Conservation (phyloP, 306 rosid genomes). For the Citrullus amarus region DNA sequence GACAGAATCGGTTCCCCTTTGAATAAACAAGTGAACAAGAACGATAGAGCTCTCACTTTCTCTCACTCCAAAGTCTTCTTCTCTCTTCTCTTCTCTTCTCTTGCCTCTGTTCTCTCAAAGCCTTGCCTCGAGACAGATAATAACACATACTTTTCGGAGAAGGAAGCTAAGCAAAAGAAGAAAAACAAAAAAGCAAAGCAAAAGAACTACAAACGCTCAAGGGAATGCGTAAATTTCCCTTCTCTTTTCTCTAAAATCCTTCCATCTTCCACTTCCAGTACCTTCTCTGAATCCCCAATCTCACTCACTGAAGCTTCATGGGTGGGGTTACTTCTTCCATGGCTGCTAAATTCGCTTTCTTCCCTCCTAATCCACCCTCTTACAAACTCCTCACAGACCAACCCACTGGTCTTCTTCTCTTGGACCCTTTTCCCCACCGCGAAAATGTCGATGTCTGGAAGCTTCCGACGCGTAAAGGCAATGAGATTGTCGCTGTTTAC, state of each 20-base stretch:
- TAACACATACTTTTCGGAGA: neutral
- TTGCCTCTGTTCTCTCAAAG: neutral
- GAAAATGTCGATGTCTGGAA: slow-evolving; percentile 70
- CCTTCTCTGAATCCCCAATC: neutral
- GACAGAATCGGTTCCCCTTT: slow-evolving; percentile 14
- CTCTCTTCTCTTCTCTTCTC: neutral
- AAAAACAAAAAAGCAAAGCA: neutral
- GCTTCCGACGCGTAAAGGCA: slow-evolving; percentile 62
- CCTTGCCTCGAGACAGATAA: slow-evolving; percentile 1
- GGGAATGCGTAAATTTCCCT: neutral
- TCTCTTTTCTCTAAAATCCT: neutral
- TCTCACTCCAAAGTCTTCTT: neutral
- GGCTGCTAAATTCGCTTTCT: slow-evolving; percentile 84
- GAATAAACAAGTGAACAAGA: slow-evolving; percentile 16
- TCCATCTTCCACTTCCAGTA: neutral
- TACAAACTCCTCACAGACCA: slow-evolving; percentile 46
- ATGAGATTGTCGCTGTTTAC: slow-evolving; percentile 74
- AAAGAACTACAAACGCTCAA: neutral
- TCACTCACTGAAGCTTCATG: slow-evolving; percentile 18
- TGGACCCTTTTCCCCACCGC: slow-evolving; percentile 49
- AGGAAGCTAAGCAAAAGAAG: neutral
- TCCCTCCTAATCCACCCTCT: slow-evolving; percentile 78
- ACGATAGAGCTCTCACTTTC: slow-evolving; percentile 3
- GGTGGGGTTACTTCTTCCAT: slow-evolving; percentile 87
- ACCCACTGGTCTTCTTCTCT: slow-evolving; percentile 37